Percentiles rank a stretch among this genome's conserved stretches.
Conservation (phyloP, 169 alveolate species). For the Blepharisma undulans region DNA sequence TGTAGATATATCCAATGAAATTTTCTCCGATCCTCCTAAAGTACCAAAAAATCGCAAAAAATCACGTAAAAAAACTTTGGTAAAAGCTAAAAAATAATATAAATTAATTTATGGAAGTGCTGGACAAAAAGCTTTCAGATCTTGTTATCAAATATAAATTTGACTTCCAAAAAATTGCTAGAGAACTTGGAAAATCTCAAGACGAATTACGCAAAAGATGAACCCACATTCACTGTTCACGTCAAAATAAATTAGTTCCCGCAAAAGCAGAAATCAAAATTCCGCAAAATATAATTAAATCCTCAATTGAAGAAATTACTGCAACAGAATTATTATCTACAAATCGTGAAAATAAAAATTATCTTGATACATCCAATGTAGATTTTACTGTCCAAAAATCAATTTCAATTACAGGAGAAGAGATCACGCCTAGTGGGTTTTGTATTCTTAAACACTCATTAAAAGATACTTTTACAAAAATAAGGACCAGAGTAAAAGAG, state of each 20-base stretch:
- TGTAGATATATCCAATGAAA: neutral
- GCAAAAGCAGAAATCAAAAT: neutral
- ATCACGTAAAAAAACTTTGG: neutral
- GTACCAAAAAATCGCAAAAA: neutral
- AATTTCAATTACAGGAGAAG: constrained; percentile 39
- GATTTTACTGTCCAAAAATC: constrained; percentile 28
- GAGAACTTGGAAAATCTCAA: constrained; percentile 8
- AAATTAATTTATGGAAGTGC: neutral
- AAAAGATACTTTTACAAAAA: constrained; percentile 30
- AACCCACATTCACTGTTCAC: neutral
- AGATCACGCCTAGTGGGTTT: constrained; percentile 30
- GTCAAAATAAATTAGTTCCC: constrained; percentile 7
- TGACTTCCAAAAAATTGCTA: neutral
- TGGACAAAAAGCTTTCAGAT: neutral
- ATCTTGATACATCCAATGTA: neutral
- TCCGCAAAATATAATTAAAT: neutral
- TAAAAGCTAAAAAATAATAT: neutral
- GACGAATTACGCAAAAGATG: neutral
- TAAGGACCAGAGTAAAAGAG: neutral
- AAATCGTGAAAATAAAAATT: neutral
- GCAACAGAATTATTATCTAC: constrained; percentile 10
- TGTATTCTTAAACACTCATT: constrained; percentile 19
- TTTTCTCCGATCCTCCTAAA: neutral
- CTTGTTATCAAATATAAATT: neutral
- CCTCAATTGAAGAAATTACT: neutral